A percentile compares a stretch with the other conserved stretches of the same genome.
Evolutionary conservation across 148 eudicot genomes (phyloP).

Genomic region (Nepenthes mirabilis): DNA sequence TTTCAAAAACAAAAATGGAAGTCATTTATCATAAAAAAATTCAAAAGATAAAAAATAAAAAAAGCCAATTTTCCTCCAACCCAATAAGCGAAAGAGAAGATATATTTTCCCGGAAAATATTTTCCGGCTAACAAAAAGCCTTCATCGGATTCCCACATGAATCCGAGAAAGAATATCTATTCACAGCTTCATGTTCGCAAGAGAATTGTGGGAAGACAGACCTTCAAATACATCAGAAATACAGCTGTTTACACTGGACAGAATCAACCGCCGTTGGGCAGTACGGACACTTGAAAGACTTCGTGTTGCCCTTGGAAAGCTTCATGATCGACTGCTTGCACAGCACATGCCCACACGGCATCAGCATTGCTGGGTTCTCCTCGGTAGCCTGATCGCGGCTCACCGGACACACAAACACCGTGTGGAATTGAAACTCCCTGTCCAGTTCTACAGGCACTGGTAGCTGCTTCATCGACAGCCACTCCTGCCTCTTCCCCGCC

Average conservation of each 20-base stretch:
- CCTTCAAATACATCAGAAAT: slow-evolving; percentile 28
- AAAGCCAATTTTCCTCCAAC: too few species aligned
- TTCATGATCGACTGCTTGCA: slow-evolving; percentile 80
- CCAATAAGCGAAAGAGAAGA: too few species aligned
- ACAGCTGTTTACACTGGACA: slow-evolving; percentile 49
- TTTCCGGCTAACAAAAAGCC: neutral
- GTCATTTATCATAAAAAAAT: too few species aligned
- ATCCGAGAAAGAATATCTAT: neutral
- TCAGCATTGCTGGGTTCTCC: slow-evolving; percentile 82
- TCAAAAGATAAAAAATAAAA: too few species aligned
- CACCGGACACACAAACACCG: slow-evolving; percentile 83
- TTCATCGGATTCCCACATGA: too few species aligned
- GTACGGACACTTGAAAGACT: slow-evolving; percentile 86
- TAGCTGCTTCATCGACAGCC: slow-evolving; percentile 78
- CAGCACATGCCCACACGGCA: slow-evolving; percentile 75
- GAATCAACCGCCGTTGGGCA: slow-evolving; percentile 69
- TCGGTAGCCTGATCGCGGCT: slow-evolving; percentile 81
- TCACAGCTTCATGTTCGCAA: neutral
- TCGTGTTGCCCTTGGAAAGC: slow-evolving; percentile 60
- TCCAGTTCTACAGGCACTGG: slow-evolving; percentile 75
- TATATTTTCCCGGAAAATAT: too few species aligned
- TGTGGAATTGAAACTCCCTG: slow-evolving; percentile 68
- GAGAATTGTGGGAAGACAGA: neutral
- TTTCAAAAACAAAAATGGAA: too few species aligned
- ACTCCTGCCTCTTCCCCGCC: slow-evolving; percentile 65